Conservation (phyloP, 768 basidiomycete species). For the Calocera cornea region DNA sequence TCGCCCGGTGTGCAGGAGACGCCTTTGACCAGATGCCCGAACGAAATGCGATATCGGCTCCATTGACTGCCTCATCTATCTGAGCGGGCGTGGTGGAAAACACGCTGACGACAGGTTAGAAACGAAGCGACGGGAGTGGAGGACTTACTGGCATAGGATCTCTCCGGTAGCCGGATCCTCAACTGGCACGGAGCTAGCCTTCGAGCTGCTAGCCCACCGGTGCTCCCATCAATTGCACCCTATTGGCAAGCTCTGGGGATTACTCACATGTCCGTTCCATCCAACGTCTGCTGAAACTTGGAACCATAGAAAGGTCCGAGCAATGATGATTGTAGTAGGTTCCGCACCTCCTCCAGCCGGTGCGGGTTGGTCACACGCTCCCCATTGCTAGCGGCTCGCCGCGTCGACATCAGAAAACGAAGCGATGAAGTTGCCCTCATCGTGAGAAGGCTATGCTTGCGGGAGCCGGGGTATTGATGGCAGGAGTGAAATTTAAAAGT, state of each 20-base stretch:
- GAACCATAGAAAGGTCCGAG: no score
- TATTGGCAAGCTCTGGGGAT: no score
- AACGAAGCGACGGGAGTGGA: neutral
- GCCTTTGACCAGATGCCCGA: constrained; percentile 63
- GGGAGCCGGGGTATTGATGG: neutral
- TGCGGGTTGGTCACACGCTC: no score
- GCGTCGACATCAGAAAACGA: no score
- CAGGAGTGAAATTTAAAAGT: no score
- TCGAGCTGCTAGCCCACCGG: no score
- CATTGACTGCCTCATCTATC: constrained; percentile 38
- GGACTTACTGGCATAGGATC: neutral
- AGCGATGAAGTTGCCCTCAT: neutral
- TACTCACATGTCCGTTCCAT: no score
- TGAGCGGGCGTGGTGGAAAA: constrained; percentile 38
- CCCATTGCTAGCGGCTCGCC: no score
- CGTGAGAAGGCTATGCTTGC: neutral
- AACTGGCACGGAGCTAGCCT: neutral
- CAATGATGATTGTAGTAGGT: no score
- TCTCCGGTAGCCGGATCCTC: neutral
- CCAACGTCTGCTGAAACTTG: no score
- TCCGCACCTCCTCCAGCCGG: no score
- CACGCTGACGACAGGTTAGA: constrained; percentile 22
- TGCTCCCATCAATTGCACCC: no score
- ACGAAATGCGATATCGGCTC: constrained; percentile 45
- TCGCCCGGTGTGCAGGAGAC: constrained; percentile 44